Percentiles rank a stretch among this genome's conserved stretches.
Evolutionary conservation across 2,329 filamentous ascomycete genomes (phyloP).

Genomic region (Celoporthe dispersa): DNA sequence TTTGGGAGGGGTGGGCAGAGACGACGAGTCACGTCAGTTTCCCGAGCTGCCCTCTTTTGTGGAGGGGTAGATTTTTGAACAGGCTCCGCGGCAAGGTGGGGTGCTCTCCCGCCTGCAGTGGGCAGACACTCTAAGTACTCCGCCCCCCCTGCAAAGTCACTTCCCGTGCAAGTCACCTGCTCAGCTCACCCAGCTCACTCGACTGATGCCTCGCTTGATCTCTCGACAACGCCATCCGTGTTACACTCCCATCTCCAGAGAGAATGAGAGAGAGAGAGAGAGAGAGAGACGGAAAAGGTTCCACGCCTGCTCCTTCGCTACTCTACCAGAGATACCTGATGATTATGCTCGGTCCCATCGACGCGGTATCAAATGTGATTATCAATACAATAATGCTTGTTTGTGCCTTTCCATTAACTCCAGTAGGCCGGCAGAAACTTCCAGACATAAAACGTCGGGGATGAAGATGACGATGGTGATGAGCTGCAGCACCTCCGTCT

Average conservation of each 20-base stretch:
- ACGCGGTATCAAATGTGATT: slow-evolving; percentile 1
- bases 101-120: slow-evolving; percentile 11
- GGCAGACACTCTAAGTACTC: background rate
- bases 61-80: slow-evolving; percentile 28
- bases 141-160: background rate
- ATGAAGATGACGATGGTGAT: background rate
- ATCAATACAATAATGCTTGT: background rate
- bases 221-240: background rate
- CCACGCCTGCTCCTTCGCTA: background rate
- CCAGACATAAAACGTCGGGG: background rate
- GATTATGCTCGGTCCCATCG: background rate
- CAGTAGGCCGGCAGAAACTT: background rate
- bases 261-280: too few species aligned
- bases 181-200: background rate
- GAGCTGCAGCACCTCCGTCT: background rate
- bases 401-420: background rate
- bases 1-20: background rate
- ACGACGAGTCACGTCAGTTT: background rate
- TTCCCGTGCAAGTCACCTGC: background rate
- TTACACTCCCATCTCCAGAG: background rate
- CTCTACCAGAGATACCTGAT: background rate
- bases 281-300: too few species aligned
- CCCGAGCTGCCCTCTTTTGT: slow-evolving; percentile 13
- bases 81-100: slow-evolving; percentile 17
- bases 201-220: too few species aligned